Base-by-base conservation (phyloP, 1,284 basidiomycete species). In the Farysia itapuensis region DNA sequence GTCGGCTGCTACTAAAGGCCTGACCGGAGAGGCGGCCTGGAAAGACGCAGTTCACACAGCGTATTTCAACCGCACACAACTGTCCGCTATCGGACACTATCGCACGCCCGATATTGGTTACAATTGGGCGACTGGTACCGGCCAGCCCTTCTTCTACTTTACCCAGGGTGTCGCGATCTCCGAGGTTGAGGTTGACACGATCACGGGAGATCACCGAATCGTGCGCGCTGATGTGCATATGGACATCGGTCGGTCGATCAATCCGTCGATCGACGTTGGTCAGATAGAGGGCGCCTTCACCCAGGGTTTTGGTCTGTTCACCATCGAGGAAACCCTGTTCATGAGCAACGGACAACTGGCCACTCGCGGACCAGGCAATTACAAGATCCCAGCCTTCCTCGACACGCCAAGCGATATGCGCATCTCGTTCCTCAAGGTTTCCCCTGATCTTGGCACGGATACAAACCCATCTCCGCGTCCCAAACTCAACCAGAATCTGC, bases 211-310 rank as follows among this genome's bases (percentile, higher is more conserved):
- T 36, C 61, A 66, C 42, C 58, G 67, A 6, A 66, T 75, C 24
- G 45, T 69, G 4, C 51, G 70, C 9, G 53, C 64, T 2, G 72
- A 75, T 43, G 53, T 75, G 24, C 61, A 69, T 29, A 75, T 77
- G 74, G 77, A 77, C 39, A 72, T 78, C 5, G 77, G 77, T 4
- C 63, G 74, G 2, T 70, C 64, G 24, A 64, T 78, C 61, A 78
- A 78, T 38, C 77, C 77, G 5, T 57, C 61, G 6, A 76, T 78
- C 39, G 77, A 78, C 43, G 72, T 74, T n/a, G 77, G 77, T 9
- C 77, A 78, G 52, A 73, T 78, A 35, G 72, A 74, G 41, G 74
- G 74, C 4, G 74, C 74, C 8, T 56, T 61, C 35, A 61, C 59
- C 29, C 65, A 64, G 60, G 66, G 47, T 24, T 60, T 61, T 34